Conservation (phyloP, 2,329 filamentous ascomycete species). For the Fusarium verticillioides region DNA sequence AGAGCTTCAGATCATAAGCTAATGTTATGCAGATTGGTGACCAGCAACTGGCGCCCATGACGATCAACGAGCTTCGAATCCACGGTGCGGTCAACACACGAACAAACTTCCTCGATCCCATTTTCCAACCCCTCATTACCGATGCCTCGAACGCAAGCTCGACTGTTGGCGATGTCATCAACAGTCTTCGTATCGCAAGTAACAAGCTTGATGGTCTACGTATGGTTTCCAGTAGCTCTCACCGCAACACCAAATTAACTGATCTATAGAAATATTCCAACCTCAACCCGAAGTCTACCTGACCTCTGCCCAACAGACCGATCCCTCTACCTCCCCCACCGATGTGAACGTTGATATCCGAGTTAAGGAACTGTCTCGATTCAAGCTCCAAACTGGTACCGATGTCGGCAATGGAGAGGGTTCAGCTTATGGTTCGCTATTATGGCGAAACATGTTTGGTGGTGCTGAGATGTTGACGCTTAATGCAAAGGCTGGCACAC, state of each 20-base stretch:
- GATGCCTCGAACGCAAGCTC: constrained; percentile 74
- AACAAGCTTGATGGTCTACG: constrained; percentile 84
- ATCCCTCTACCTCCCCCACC: constrained; percentile 75
- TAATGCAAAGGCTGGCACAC: constrained; percentile 88
- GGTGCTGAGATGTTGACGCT: constrained; percentile 90
- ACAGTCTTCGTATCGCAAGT: constrained; percentile 75
- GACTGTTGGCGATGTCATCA: constrained; percentile 82
- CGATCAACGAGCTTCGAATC: constrained; percentile 85
- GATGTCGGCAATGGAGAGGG: constrained; percentile 95
- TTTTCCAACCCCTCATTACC: constrained; percentile 82
- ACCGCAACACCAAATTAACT: constrained; percentile 39
- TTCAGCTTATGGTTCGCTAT: constrained; percentile 87
- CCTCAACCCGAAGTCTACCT: constrained; percentile 84
- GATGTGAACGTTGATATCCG: constrained; percentile 87
- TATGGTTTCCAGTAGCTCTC: constrained; percentile 53
- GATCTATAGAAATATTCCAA: constrained; percentile 80
- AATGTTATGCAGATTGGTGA: constrained; percentile 59
- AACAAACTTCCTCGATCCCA: constrained; percentile 80
- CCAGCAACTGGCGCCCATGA: constrained; percentile 88
- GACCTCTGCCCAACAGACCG: constrained; percentile 76
- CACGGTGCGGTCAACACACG: constrained; percentile 88
- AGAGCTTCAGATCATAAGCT: no score
- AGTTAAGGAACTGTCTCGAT: constrained; percentile 82
- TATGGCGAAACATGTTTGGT: constrained; percentile 92
- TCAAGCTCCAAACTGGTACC: constrained; percentile 93